Evolutionary conservation across 1,284 basidiomycete species (phyloP).

Genomic region (Neotropicomus parvogracilis): DNA sequence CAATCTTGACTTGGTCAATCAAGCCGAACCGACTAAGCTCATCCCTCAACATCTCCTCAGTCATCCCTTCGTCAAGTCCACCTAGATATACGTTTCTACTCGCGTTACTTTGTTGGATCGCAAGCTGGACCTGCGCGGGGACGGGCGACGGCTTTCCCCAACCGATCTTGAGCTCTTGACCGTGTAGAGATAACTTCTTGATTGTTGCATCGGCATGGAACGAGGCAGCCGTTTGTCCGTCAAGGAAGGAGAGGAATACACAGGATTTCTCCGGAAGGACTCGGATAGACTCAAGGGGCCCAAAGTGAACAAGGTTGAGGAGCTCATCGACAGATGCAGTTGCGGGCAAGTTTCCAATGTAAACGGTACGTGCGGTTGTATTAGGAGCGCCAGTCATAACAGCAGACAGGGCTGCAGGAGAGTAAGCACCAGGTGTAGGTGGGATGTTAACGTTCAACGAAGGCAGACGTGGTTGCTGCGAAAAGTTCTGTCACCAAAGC

Average conservation of each 20-base stretch:
- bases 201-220: constrained; percentile 94
- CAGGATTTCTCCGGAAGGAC: constrained; percentile 97
- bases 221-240: constrained; percentile 84
- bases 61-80: constrained; percentile 81
- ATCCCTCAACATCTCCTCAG: constrained; percentile 85
- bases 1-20: constrained; percentile 98
- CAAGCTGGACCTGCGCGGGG: constrained; percentile 76
- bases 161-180: constrained; percentile 92
- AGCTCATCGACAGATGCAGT: constrained; percentile 97
- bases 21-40: constrained; percentile 87
- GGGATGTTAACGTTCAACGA: constrained; percentile 61
- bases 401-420: constrained; percentile 65
- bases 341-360: constrained; percentile 94
- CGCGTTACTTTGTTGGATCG: constrained; percentile 86
- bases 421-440: constrained; percentile 58
- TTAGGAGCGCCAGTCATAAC: constrained; percentile 64
- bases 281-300: constrained; percentile 92
- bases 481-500: constrained; percentile 33
- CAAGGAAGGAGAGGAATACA: constrained; percentile 96
- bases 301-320: constrained; percentile 96
- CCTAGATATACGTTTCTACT: constrained; percentile 93
- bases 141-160: constrained; percentile 94
- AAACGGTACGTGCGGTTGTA: constrained; percentile 86
- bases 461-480: constrained; percentile 54
- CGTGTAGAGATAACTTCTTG: constrained; percentile 87